phyloP scores from a whole-genome alignment of 345 rosid species.

The Litchi chinensis region DNA sequence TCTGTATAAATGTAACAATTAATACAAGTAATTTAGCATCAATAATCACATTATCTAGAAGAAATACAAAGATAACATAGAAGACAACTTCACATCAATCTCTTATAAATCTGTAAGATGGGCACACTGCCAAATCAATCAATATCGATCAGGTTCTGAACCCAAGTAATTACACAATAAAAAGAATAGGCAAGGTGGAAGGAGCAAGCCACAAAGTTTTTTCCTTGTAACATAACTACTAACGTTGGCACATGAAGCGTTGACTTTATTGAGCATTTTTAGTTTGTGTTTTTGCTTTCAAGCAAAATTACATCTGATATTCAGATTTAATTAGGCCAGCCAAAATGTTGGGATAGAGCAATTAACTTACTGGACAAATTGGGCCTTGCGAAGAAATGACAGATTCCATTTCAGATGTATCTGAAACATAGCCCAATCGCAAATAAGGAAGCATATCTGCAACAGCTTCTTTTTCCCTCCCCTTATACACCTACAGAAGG shows the following conservation, averaged over 20 bases:
- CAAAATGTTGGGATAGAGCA: not conserved
- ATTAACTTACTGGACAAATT: constrained; percentile 74
- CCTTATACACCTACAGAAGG: constrained; percentile 60
- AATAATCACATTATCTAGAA: not conserved
- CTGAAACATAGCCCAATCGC: constrained; percentile 87
- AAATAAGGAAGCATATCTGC: constrained; percentile 90
- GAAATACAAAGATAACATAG: not conserved
- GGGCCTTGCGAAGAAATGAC: constrained; percentile 98
- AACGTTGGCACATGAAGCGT: constrained; percentile 11
- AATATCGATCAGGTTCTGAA: not conserved
- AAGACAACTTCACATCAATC: not conserved
- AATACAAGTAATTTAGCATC: not conserved
- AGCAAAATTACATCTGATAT: constrained; percentile 5
- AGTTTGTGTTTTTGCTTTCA: not conserved
- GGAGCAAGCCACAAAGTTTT: not conserved
- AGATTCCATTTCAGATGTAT: constrained; percentile 87
- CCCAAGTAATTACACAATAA: not conserved
- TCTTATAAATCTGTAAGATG: not conserved
- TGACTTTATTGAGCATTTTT: constrained; percentile 2
- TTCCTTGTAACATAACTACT: constrained; percentile 4
- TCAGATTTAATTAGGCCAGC: not conserved
- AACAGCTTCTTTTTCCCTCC: constrained; percentile 88
- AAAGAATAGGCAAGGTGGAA: constrained; percentile 2
- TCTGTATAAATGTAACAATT: not conserved
- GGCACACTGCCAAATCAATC: not conserved